Conservation (phyloP, 2,329 filamentous ascomycete species). For the Penicillium polonicum region DNA sequence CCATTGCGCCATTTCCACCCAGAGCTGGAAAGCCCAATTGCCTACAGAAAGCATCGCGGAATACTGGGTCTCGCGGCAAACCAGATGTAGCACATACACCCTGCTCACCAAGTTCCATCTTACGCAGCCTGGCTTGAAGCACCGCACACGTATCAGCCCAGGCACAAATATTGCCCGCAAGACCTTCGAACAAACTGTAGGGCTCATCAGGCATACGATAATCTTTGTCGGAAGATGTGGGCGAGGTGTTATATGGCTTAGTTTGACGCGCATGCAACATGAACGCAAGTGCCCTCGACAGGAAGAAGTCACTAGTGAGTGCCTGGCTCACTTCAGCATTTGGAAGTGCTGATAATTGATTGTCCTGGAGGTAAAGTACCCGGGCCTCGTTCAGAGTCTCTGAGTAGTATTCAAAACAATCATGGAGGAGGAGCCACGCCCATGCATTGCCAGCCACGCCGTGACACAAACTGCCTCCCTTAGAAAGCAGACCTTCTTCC, state of each 20-base stretch:
- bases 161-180: constrained; percentile 42
- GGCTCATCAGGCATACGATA: constrained; percentile 45
- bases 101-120: constrained; percentile 29
- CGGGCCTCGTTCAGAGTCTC: constrained; percentile 24
- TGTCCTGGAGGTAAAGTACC: constrained; percentile 22
- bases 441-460: constrained; percentile 45
- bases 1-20: constrained; percentile 30
- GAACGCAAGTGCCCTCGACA: constrained; percentile 40
- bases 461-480: constrained; percentile 44
- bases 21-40: constrained; percentile 33
- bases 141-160: constrained; percentile 43
- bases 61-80: constrained; percentile 20
- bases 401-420: constrained; percentile 36
- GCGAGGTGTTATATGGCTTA: constrained; percentile 32
- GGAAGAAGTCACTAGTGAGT: constrained; percentile 37
- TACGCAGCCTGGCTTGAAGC: constrained; percentile 35
- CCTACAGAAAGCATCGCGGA: constrained; percentile 21
- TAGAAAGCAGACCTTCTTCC: constrained; percentile 44
- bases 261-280: constrained; percentile 41
- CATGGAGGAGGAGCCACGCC: constrained; percentile 39
- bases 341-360: not conserved
- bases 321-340: constrained; percentile 9
- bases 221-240: constrained; percentile 20
- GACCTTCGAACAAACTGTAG: constrained; percentile 41
- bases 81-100: constrained; percentile 1